A percentile compares a stretch with the other conserved stretches of the same genome.
Conservation (phyloP, 805 yeast genomes). For the Wickerhamiella spandovensis region DNA sequence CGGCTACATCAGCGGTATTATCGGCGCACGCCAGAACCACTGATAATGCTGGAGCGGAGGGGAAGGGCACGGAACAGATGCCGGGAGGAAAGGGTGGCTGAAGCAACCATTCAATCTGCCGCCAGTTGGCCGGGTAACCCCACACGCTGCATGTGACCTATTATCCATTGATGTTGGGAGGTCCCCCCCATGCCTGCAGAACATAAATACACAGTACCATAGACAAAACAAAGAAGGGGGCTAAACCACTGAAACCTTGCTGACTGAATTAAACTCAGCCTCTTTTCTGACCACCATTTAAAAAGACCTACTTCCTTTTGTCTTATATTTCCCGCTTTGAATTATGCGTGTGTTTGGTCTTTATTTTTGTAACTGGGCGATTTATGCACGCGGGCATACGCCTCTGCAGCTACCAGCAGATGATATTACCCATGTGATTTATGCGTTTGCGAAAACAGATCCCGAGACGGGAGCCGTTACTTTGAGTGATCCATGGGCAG, state of each 20-base stretch:
- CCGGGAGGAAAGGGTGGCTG: background rate
- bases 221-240: background rate
- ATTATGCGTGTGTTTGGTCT: slow-evolving; percentile 8
- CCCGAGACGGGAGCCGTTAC: slow-evolving; percentile 37
- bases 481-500: slow-evolving; percentile 56
- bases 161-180: too few species aligned
- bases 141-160: background rate
- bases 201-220: too few species aligned
- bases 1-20: background rate
- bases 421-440: slow-evolving; percentile 53
- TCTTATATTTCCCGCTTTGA: background rate
- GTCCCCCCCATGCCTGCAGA: too few species aligned
- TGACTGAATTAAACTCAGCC: background rate
- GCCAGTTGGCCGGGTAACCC: background rate
- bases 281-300: too few species aligned
- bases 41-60: background rate
- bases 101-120: background rate
- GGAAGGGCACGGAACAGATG: background rate
- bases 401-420: slow-evolving; percentile 51
- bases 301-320: too few species aligned
- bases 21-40: background rate
- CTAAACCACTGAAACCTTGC: background rate
- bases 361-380: slow-evolving; percentile 41
- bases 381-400: slow-evolving; percentile 44
- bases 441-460: slow-evolving; percentile 60